Base-by-base conservation (phyloP, 208 protist genomes). In the Leishmania guyanensis region DNA sequence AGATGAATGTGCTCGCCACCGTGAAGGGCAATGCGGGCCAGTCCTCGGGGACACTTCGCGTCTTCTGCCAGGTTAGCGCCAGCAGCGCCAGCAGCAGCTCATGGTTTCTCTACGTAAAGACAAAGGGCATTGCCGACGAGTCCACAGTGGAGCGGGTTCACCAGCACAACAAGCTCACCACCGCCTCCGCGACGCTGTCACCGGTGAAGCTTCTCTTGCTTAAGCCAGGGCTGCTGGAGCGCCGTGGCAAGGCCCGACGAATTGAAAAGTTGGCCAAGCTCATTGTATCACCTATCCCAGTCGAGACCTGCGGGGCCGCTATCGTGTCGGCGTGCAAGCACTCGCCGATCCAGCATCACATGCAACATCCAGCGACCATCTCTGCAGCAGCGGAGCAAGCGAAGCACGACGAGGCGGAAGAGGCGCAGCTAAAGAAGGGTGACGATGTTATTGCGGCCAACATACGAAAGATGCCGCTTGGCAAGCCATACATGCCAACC, bases 51-150 rank as follows among this genome's bases (percentile, higher is more conserved):
- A 88, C 88, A 3, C 84, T 96, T 48, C 70, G 77, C 36, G 79
- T 46, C 72, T 85, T 92, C 60, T 79, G 81, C 54, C 87, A 92
- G 79, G 80, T 97, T 58, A 95, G 92, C 70, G 64, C 88, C 9
- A 81, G 86, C 60, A 79, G 85, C n/a, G 90, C 92, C 5, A 85
- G 86, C 77, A 82, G 81, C 51, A 77, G 77, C 75, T 92, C 90
- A 10, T 94, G 84, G 86, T 79, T 97, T 20, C 80, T 95, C 0
- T 97, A 97, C 84, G 77, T 84, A 77, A 83, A 90, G 33, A 94
- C 89, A 8, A 97, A 97, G 74, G 92, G 92, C 26, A 62, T 53
- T 10, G 86, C 84, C 9, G 94, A 97, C 48, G 87, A 87, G 43
- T 81, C 86, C 4, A 86, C 93, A 60, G 81, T 81, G n/a, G 89